A percentile compares a stretch with the other conserved stretches of the same genome.
Conservation (phyloP, 2,329 filamentous ascomycete species). For the Hypocrella siamensis region DNA sequence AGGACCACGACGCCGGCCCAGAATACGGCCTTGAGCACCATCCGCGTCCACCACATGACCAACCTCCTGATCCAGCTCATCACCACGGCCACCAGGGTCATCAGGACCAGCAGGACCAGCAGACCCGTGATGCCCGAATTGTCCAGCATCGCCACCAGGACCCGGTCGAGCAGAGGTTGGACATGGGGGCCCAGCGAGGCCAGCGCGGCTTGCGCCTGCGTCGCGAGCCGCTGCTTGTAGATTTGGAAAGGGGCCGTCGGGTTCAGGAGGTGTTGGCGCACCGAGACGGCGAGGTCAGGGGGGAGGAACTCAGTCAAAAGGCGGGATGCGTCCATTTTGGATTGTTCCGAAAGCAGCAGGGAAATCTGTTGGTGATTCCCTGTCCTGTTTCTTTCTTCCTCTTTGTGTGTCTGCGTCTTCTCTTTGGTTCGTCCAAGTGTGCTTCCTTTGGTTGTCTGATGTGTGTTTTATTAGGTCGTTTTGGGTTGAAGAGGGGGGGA, state of each 20-base stretch:
- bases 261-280: conserved; percentile 31
- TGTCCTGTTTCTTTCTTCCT: too few relatives aligned
- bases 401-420: too few relatives aligned
- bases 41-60: conserved; percentile 61
- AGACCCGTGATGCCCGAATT: conserved; percentile 18
- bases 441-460: too few relatives aligned
- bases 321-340: conserved; percentile 18
- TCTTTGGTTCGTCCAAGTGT: too few relatives aligned
- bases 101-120: conserved; percentile 16
- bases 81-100: conserved; percentile 45
- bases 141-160: conserved; percentile 15
- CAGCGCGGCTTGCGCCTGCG: conserved; percentile 13
- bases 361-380: too few relatives aligned
- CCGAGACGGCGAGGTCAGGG: conserved; percentile 24
- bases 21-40: conserved; percentile 46
- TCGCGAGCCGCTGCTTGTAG: conserved; percentile 17
- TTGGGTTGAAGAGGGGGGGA: too few relatives aligned
- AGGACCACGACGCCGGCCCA: conserved; percentile 44
- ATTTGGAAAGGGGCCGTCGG: conserved; percentile 28
- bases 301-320: conserved; percentile 26
- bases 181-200: conserved; percentile 23
- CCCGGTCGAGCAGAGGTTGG: conserved; percentile 25
- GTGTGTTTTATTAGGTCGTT: too few relatives aligned
- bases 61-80: conserved; percentile 57
- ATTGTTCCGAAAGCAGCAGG: not conserved